A percentile compares a stretch with the other conserved stretches of the same genome.
Evolutionary conservation across 1,139 yeast genomes (phyloP).

Genomic region (Hyphopichia burtonii): DNA sequence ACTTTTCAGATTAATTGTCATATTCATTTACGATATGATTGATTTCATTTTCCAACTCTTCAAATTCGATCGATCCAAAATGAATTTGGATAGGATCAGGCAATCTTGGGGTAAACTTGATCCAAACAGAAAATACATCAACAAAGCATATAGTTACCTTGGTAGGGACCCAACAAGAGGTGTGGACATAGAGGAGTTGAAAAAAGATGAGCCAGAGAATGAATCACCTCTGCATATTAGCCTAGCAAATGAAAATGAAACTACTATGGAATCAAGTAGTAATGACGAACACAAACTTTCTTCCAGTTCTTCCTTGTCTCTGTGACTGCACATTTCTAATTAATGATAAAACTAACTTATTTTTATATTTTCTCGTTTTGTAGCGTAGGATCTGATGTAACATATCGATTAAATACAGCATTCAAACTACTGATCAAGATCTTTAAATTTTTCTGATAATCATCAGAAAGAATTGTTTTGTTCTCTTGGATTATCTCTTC

Average conservation of each 20-base stretch:
- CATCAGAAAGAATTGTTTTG: slow-evolving; percentile 8
- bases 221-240: neutral
- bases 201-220: neutral
- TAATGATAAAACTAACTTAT: neutral
- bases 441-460: slow-evolving; percentile 19
- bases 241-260: neutral
- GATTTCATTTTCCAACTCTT: slow-evolving; percentile 29
- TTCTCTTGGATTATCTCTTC: slow-evolving; percentile 6
- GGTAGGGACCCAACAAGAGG: slow-evolving; percentile 28
- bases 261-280: neutral
- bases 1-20: slow-evolving; percentile 22
- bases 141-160: slow-evolving; percentile 35
- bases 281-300: slow-evolving; percentile 1
- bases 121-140: slow-evolving; percentile 42
- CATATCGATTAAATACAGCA: slow-evolving; percentile 6
- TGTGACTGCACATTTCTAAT: neutral
- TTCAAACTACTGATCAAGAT: slow-evolving; percentile 22
- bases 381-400: neutral
- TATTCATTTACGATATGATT: slow-evolving; percentile 32
- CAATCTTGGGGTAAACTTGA: slow-evolving; percentile 45
- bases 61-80: slow-evolving; percentile 37
- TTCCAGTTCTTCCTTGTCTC: neutral
- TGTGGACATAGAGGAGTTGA: neutral
- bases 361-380: neutral
- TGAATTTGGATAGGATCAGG: slow-evolving; percentile 48